phyloP scores from a whole-genome alignment of 2,329 filamentous ascomycete species.

The Ascochyta koolunga region DNA sequence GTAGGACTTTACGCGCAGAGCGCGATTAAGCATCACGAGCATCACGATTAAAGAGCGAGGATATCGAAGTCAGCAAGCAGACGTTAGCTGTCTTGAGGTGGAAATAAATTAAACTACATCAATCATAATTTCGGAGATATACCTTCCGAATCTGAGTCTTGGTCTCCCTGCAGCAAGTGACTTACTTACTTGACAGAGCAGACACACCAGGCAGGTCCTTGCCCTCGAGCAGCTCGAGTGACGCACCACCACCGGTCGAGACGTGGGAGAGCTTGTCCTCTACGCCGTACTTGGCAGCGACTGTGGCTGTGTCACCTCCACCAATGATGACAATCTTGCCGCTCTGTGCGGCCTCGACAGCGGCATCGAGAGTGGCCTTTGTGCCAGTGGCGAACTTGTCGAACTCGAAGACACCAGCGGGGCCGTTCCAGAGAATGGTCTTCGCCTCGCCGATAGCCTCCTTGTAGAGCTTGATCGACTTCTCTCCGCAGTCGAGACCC shows the following conservation, averaged over 20 bases:
- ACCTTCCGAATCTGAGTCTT: constrained; percentile 42
- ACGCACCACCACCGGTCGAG: constrained; percentile 94
- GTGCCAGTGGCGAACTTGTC: constrained; percentile 92
- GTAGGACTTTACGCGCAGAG: background rate
- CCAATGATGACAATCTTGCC: constrained; percentile 99
- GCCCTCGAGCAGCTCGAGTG: constrained; percentile 94
- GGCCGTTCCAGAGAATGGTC: constrained; percentile 99
- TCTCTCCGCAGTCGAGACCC: constrained; percentile 91
- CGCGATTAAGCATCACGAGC: constrained; percentile 14
- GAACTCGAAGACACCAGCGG: constrained; percentile 96
- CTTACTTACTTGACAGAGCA: constrained; percentile 80
- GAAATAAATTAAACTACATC: constrained; percentile 35
- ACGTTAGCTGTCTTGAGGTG: constrained; percentile 25
- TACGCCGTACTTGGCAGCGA: constrained; percentile 94
- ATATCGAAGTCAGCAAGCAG: constrained; percentile 12
- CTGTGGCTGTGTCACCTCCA: constrained; percentile 96
- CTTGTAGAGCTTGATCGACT: constrained; percentile 89
- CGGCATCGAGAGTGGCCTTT: constrained; percentile 88
- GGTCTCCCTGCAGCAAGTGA: constrained; percentile 22
- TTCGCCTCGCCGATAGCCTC: constrained; percentile 83
- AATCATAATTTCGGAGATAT: constrained; percentile 44
- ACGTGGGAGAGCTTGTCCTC: constrained; percentile 99
- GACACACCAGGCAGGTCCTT: constrained; percentile 95
- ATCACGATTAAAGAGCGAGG: constrained; percentile 8
- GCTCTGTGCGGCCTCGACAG: constrained; percentile 76